A percentile compares a stretch with the other conserved stretches of the same genome.
Evolutionary conservation across 1,139 yeast species (phyloP).

Genomic region (Sugiyamaella novakii): DNA sequence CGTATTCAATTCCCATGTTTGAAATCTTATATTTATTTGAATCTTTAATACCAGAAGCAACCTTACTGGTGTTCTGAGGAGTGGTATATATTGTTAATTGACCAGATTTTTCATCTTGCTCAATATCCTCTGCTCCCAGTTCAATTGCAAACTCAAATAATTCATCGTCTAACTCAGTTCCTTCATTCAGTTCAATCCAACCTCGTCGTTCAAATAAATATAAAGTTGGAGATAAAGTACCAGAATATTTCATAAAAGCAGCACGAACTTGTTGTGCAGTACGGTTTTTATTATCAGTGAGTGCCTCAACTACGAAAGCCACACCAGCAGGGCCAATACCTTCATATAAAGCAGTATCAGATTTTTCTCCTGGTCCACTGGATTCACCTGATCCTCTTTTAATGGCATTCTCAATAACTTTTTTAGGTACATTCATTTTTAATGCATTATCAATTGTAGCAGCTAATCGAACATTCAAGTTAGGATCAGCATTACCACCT

Average conservation of each 20-base stretch:
- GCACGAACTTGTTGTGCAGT: slow-evolving; percentile 76
- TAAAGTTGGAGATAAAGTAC: slow-evolving; percentile 73
- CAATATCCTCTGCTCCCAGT: slow-evolving; percentile 79
- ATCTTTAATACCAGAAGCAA: slow-evolving; percentile 60
- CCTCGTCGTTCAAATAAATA: slow-evolving; percentile 81
- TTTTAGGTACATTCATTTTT: slow-evolving; percentile 76
- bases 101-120: slow-evolving; percentile 39
- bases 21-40: slow-evolving; percentile 55
- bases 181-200: slow-evolving; percentile 56
- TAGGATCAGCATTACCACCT: slow-evolving; percentile 64
- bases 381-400: slow-evolving; percentile 75
- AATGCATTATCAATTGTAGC: slow-evolving; percentile 79
- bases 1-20: slow-evolving; percentile 70
- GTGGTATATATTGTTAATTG: slow-evolving; percentile 49
- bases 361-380: slow-evolving; percentile 43
- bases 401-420: slow-evolving; percentile 81
- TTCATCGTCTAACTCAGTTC: slow-evolving; percentile 48
- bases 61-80: slow-evolving; percentile 59
- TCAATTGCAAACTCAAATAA: slow-evolving; percentile 76
- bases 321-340: slow-evolving; percentile 94
- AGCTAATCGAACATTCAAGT: slow-evolving; percentile 64
- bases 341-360: slow-evolving; percentile 64
- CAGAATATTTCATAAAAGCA: slow-evolving; percentile 70
- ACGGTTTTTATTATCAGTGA: slow-evolving; percentile 85
- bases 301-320: slow-evolving; percentile 78